These are phyloP conservation scores for Nothopassalora personata DNA, from an alignment of 2,329 filamentous ascomycete genomes.

Conservation along the genomic window DNA sequence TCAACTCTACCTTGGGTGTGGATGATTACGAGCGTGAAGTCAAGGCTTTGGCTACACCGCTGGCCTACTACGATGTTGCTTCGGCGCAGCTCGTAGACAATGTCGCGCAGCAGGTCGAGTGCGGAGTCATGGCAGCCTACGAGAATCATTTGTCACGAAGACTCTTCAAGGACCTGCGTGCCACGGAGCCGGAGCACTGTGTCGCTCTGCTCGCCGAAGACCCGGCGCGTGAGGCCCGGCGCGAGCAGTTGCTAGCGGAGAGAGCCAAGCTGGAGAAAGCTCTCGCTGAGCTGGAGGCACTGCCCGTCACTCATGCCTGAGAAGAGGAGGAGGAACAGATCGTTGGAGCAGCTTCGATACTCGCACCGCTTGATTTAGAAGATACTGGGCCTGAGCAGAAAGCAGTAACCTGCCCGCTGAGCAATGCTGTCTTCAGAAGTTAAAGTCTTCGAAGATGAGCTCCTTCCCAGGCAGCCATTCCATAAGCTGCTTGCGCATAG, in stretches of 20 bases:
- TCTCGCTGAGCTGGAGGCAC: constrained; percentile 19
- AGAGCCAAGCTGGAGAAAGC: constrained; percentile 30
- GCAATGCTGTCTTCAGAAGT: constrained; percentile 29
- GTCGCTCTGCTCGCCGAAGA: constrained; percentile 34
- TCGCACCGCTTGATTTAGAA: neutral
- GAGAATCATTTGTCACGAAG: constrained; percentile 3
- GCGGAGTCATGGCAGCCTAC: constrained; percentile 17
- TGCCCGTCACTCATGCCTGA: constrained; percentile 11
- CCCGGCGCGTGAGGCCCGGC: constrained; percentile 25
- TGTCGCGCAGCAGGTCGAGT: constrained; percentile 29
- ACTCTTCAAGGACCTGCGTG: constrained; percentile 12
- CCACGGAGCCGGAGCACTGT: constrained; percentile 17
- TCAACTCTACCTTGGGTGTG: constrained; percentile 41
- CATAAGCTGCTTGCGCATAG: constrained; percentile 46
- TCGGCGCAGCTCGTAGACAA: constrained; percentile 59
- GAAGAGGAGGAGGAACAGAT: neutral
- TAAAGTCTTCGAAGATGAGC: constrained; percentile 50
- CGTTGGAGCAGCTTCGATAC: neutral
- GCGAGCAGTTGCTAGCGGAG: constrained; percentile 26
- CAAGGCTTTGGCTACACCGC: constrained; percentile 56
- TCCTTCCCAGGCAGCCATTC: constrained; percentile 45
- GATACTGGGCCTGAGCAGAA: neutral
- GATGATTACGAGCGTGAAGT: constrained; percentile 60
- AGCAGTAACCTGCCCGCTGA: neutral
- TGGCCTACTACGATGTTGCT: constrained; percentile 66